Base-by-base conservation (phyloP, 2,329 filamentous ascomycete species). In the Gliomastix tumulicola region DNA sequence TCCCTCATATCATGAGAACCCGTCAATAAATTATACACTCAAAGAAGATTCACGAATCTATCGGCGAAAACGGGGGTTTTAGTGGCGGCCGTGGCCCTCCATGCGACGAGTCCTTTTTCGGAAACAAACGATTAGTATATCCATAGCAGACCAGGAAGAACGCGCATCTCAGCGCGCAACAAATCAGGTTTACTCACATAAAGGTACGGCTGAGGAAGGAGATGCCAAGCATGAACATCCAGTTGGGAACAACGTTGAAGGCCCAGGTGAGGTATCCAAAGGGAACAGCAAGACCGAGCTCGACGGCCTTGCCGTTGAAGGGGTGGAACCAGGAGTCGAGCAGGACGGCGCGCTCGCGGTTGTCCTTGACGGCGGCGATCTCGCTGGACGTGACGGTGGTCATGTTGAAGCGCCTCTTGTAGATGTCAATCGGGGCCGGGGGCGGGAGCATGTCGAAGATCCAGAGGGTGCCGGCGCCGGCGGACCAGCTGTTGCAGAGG, bases 101-200 rank as follows among this genome's bases (percentile, higher is more conserved):
- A 63, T 56, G 32, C 60, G 60, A 46, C 56, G 58, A 33, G 51
- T 49, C 63, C 65, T 69, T 31, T 40, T 21, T 34, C 22, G 41
- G 28, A 30, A n/a, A n/a, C n/a, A n/a, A n/a, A n/a, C n/a, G n/a
- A n/a, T n/a, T n/a, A n/a, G n/a, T n/a, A n/a, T n/a, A n/a, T n/a
- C n/a, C n/a, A n/a, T n/a, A n/a, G n/a, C n/a, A n/a, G n/a, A n/a
- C n/a, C n/a, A n/a, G n/a, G n/a, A n/a, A n/a, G n/a, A n/a, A n/a
- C n/a, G n/a, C n/a, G n/a, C 21, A 11, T 28, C 7, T 4, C 13
- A 28, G 7, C 25, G 25, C 25, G 3, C 13, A 22, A 15, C n/a
- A n/a, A n/a, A n/a, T n/a, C n/a, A n/a, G n/a, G n/a, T n/a, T n/a
- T 37, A 70, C 82, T 74, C 66, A 88, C 85, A 89, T 88, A 60